A percentile compares a stretch with the other conserved stretches of the same genome.
These are phyloP conservation scores for Cyberlindnera euphorbiiphila DNA, from an alignment of 805 yeast genomes.

Conservation along the genomic window DNA sequence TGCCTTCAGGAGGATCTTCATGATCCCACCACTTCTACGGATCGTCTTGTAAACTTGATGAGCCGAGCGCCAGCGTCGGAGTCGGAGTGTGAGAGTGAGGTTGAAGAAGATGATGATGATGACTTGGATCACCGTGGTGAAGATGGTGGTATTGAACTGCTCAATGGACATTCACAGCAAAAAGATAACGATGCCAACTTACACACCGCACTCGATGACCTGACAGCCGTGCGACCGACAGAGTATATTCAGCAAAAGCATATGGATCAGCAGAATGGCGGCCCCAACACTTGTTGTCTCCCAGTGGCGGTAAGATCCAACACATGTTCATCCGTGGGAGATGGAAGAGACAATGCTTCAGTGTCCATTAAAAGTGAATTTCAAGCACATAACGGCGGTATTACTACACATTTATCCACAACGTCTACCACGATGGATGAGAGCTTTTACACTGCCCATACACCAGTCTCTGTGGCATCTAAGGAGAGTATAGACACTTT, in stretches of 20 bases:
- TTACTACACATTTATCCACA: neutral
- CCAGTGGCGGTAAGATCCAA: too few species aligned
- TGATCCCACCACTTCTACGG: too few species aligned
- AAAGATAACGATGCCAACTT: neutral
- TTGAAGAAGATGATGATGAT: conserved; percentile 4
- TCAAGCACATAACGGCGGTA: neutral
- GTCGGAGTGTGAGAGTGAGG: conserved; percentile 2
- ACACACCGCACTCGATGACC: conserved; percentile 1
- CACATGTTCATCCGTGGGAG: too few species aligned
- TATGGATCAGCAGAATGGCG: too few species aligned
- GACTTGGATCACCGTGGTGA: conserved; percentile 5
- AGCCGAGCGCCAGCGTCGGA: conserved; percentile 4
- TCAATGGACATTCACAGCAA: neutral
- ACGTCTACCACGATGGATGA: conserved; percentile 3
- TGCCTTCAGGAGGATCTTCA: too few species aligned
- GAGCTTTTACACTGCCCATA: conserved; percentile 10
- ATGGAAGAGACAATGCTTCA: too few species aligned
- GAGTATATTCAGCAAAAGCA: too few species aligned
- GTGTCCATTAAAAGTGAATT: neutral
- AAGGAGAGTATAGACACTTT: neutral
- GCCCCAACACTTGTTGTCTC: too few species aligned
- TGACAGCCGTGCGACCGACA: too few species aligned
- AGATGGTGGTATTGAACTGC: neutral
- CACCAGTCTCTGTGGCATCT: neutral
- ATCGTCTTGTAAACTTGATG: conserved; percentile 10